Evolutionary conservation across 148 eudicot species (phyloP).

Genomic region (Vaccinium darrowii): DNA sequence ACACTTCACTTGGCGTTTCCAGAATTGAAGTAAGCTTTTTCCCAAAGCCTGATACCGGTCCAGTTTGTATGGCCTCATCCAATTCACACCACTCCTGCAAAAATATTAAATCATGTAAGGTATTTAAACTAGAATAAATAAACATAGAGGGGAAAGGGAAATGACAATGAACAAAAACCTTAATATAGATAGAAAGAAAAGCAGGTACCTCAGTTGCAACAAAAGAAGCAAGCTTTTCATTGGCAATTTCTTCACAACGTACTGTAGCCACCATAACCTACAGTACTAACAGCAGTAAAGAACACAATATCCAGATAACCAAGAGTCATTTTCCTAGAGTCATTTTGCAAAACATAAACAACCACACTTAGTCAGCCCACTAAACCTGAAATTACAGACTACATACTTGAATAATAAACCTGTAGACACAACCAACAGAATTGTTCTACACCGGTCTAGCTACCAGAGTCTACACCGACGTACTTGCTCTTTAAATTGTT

Average conservation of each 20-base stretch:
- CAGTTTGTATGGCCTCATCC: slow-evolving; percentile 64
- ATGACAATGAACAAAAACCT: neutral
- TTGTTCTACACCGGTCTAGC: neutral
- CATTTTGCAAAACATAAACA: slow-evolving; percentile 11
- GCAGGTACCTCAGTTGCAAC: slow-evolving; percentile 60
- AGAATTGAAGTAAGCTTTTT: slow-evolving; percentile 67
- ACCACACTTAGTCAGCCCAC: neutral
- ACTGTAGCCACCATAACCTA: slow-evolving; percentile 99
- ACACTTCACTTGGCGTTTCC: neutral
- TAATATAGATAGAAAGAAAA: neutral
- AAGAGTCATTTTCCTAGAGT: neutral
- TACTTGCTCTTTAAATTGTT: slow-evolving; percentile 96
- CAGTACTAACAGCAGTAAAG: neutral
- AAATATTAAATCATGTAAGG: slow-evolving; percentile 7
- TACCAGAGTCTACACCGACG: neutral
- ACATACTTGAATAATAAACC: neutral
- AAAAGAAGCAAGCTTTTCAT: slow-evolving; percentile 62
- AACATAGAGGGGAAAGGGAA: neutral
- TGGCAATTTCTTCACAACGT: slow-evolving; percentile 95
- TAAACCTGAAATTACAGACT: neutral
- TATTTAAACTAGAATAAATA: slow-evolving; percentile 11
- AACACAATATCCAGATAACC: neutral
- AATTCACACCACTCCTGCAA: slow-evolving; percentile 77
- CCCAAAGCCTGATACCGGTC: slow-evolving; percentile 73
- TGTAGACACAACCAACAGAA: neutral